Conservation (phyloP, 352 stramenopile genomes). For the Bremia lactucae region DNA sequence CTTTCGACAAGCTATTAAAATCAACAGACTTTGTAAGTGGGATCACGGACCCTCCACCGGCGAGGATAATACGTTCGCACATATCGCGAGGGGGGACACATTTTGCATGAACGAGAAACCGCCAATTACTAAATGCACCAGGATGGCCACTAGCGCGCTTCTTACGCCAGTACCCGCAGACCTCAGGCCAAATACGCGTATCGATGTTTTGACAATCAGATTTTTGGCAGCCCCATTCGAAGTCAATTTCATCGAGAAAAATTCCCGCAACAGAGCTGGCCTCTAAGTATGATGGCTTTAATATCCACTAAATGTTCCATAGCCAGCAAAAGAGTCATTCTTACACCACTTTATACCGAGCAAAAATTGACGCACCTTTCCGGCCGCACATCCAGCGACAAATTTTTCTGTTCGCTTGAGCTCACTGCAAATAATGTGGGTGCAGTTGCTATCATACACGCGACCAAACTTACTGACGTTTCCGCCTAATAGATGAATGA, state of each 20-base stretch:
- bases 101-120: slow-evolving; percentile 68
- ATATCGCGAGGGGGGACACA: slow-evolving; percentile 65
- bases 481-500: slow-evolving; percentile 55
- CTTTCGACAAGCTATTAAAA: slow-evolving; percentile 24
- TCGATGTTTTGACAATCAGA: slow-evolving; percentile 59
- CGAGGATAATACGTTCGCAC: slow-evolving; percentile 64
- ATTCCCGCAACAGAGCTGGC: slow-evolving; percentile 41
- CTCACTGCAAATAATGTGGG: slow-evolving; percentile 82
- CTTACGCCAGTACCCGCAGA: slow-evolving; percentile 54
- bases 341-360: background rate
- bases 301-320: slow-evolving; percentile 53
- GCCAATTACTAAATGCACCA: slow-evolving; percentile 56
- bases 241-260: slow-evolving; percentile 60
- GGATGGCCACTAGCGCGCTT: slow-evolving; percentile 30
- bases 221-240: slow-evolving; percentile 61
- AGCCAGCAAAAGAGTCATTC: background rate
- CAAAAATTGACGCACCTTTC: slow-evolving; percentile 43
- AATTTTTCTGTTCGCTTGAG: slow-evolving; percentile 85
- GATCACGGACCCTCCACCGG: slow-evolving; percentile 44
- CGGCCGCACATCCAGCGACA: slow-evolving; percentile 62
- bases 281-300: slow-evolving; percentile 75
- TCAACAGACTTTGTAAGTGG: slow-evolving; percentile 47
- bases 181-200: slow-evolving; percentile 56
- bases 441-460: slow-evolving; percentile 58
- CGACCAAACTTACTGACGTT: slow-evolving; percentile 52